These are phyloP conservation scores for Claviceps sp. DNA, from an alignment of 2,329 filamentous ascomycete genomes.

Conservation along the genomic window DNA sequence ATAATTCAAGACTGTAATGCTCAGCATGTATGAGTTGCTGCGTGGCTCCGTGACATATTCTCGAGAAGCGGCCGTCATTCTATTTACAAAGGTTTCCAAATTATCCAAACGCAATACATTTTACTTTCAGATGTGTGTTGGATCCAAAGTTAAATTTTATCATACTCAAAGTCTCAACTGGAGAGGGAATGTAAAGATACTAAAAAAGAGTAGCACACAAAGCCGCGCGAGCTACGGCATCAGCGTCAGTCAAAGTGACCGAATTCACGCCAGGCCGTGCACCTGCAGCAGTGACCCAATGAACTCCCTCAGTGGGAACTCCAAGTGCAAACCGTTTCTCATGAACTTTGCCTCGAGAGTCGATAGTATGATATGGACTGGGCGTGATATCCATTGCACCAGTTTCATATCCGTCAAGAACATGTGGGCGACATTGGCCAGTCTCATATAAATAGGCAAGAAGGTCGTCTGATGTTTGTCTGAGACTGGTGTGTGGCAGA, in stretches of 20 bases:
- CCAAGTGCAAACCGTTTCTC: constrained; percentile 3
- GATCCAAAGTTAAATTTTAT: too few species aligned
- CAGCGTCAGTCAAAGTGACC: constrained; percentile 3
- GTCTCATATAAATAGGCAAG: background rate
- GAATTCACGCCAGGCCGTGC: constrained; percentile 5
- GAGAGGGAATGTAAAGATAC: too few species aligned
- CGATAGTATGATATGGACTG: constrained; percentile 1
- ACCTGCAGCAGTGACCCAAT: constrained; percentile 5
- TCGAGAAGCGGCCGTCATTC: background rate
- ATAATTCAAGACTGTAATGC: background rate
- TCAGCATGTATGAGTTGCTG: background rate
- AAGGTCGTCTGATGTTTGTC: constrained; percentile 1
- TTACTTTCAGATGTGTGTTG: too few species aligned
- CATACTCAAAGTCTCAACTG: too few species aligned
- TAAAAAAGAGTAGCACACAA: background rate
- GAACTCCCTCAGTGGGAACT: constrained; percentile 4
- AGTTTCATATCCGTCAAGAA: constrained; percentile 4
- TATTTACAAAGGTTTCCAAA: too few species aligned
- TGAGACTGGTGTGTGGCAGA: background rate
- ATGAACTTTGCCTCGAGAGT: background rate
- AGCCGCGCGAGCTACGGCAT: constrained; percentile 4
- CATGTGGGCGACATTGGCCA: constrained; percentile 4
- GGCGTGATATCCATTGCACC: constrained; percentile 3
- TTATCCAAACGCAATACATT: too few species aligned
- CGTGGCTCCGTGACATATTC: background rate